Conservation (phyloP, 2,329 filamentous ascomycete species). For the Thielaviopsis musarum region DNA sequence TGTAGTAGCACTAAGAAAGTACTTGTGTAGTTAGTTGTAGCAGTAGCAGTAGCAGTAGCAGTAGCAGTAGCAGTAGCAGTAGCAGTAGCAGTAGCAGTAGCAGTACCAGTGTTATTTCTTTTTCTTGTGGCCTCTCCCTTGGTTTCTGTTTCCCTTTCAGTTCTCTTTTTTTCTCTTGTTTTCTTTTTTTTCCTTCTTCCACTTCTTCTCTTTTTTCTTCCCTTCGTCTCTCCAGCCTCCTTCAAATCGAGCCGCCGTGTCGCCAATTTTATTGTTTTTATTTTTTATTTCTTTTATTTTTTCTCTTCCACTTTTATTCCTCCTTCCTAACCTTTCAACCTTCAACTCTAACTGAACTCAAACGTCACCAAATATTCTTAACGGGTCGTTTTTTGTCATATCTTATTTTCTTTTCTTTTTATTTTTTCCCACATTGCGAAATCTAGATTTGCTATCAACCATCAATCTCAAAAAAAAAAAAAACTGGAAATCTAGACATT, state of each 20-base stretch:
- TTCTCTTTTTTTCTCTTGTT: not conserved
- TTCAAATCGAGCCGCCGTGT: constrained; percentile 2
- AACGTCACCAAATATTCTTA: not conserved
- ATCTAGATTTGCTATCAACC: not conserved
- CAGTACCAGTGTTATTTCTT: too few species aligned
- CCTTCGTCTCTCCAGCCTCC: constrained; percentile 9
- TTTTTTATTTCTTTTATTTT: not conserved
- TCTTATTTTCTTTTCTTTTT: not conserved
- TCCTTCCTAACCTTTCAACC: not conserved
- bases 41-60: too few species aligned
- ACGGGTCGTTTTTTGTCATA: not conserved
- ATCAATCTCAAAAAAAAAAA: too few species aligned
- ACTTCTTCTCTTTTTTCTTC: constrained; percentile 1
- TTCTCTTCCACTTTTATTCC: not conserved
- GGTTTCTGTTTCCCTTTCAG: not conserved
- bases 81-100: too few species aligned
- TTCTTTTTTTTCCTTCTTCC: constrained; percentile 1
- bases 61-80: too few species aligned
- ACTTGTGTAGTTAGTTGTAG: not conserved
- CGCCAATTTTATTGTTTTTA: not conserved
- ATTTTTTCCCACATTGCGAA: not conserved
- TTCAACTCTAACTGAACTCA: not conserved
- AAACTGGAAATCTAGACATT: too few species aligned
- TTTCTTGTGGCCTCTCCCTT: not conserved
- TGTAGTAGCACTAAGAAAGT: too few species aligned